Evolutionary conservation across 2,329 filamentous ascomycete genomes (phyloP).

Genomic region (Aspergillus brasiliensis): DNA sequence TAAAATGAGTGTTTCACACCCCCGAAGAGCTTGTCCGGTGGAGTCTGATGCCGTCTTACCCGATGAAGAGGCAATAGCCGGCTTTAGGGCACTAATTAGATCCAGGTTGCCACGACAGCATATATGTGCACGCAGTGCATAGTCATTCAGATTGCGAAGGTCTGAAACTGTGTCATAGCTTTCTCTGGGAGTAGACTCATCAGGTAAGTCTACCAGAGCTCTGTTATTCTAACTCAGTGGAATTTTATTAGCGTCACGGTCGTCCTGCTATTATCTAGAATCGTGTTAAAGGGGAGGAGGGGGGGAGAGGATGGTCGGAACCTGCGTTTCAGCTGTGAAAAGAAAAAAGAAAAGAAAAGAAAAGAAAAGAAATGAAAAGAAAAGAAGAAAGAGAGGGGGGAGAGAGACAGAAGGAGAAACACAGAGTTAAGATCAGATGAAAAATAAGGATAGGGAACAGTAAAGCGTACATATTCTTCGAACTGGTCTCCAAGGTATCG

Average conservation of each 20-base stretch:
- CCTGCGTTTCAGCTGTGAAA: too few relatives aligned
- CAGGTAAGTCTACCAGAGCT: neutral
- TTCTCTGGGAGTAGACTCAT: neutral
- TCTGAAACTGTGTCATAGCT: neutral
- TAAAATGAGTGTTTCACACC: neutral
- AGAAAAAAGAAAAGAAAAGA: too few relatives aligned
- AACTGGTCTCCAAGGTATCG: neutral
- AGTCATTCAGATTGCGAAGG: neutral
- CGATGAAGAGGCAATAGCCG: neutral
- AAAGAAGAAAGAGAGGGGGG: too few relatives aligned
- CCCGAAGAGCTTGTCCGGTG: neutral
- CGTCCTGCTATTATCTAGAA: neutral
- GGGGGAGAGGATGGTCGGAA: neutral
- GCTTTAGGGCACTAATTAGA: neutral
- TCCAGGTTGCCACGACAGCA: neutral
- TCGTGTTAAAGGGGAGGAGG: too few relatives aligned
- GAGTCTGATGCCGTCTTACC: neutral
- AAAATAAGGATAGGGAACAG: too few relatives aligned
- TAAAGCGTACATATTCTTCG: neutral
- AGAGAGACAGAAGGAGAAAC: too few relatives aligned
- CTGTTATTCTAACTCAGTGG: neutral
- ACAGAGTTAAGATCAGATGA: too few relatives aligned
- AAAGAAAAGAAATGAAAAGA: too few relatives aligned
- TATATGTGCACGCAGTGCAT: neutral
- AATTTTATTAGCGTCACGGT: neutral